Evolutionary conservation across 352 stramenopile genomes (phyloP), one percentile per base, ranked within the genome.

Genomic region (Sclerospora graminicola): DNA sequence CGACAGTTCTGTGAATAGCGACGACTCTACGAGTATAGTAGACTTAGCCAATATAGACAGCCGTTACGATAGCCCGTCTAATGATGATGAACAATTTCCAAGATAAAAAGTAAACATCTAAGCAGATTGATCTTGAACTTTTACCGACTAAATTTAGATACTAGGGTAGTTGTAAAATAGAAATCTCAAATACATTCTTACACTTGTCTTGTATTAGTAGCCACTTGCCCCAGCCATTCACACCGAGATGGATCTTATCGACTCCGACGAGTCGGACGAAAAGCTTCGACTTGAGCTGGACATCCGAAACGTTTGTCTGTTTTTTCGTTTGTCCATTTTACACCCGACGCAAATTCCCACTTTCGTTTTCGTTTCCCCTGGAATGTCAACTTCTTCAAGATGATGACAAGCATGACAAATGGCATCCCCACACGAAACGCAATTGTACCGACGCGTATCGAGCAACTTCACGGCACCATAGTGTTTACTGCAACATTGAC

Each of bases 351-450:
- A 72, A 24, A 72, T 29, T 2, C 54, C 48, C 16, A 64, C 50
- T 2, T 16, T 43, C 8, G 36, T 63, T 20, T 60, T 55, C 14
- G 42, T 45, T 7, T 38, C 55, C 8, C 59, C 56, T 2, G 57
- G 48, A 9, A 77, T 18, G 26, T 75, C 51, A 19, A 77, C 49
- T n/a, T 53, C 41, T 32, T 67, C 60, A 1, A 63, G 43, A 23
- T 61, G 30, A 20, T 60, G 55, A 38, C 69, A 82, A 1, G 60
- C 42, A 11, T 60, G 50, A 40, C 70, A 83, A 33, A 83, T 63
- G 10, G 61, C 70, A 28, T 76, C 54, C 5, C 70, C 70, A 45
- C 66, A 83, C 2, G 55, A 49, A 6, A 60, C 53, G 44, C 70
- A 83, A 48, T 83, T 78, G 51, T 60, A 59, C 35, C 58, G 51